A percentile compares a stretch with the other conserved stretches of the same genome.
Conservation (phyloP, 2,329 filamentous ascomycete genomes). For the Penicillium vulpinum region DNA sequence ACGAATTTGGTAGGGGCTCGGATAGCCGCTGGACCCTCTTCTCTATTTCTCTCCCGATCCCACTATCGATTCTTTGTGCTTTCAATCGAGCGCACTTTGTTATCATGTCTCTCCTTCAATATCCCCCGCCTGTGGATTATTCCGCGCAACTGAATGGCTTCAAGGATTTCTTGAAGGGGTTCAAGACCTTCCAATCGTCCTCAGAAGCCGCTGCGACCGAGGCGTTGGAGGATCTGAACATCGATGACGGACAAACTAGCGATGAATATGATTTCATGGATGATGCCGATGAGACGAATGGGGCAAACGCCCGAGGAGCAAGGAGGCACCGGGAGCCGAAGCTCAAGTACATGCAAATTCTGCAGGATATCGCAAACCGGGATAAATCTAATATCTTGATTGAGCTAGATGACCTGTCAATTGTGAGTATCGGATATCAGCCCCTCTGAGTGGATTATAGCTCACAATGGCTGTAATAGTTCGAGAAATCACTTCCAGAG, state of each 20-base stretch:
- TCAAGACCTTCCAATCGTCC: slow-evolving; percentile 73
- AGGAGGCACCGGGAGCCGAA: slow-evolving; percentile 59
- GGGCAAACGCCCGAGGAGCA: slow-evolving; percentile 47
- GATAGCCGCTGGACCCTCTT: slow-evolving; percentile 14
- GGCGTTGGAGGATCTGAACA: slow-evolving; percentile 78
- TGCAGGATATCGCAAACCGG: slow-evolving; percentile 85
- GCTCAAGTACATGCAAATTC: slow-evolving; percentile 82
- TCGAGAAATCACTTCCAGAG: slow-evolving; percentile 69
- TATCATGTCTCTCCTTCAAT: slow-evolving; percentile 80
- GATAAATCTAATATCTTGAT: slow-evolving; percentile 74
- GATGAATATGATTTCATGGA: slow-evolving; percentile 95
- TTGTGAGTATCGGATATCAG: slow-evolving; percentile 52
- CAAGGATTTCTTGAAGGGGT: slow-evolving; percentile 81
- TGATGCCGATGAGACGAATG: slow-evolving; percentile 63
- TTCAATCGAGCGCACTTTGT: slow-evolving; percentile 21
- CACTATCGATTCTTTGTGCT: slow-evolving; percentile 24
- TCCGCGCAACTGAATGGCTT: slow-evolving; percentile 77
- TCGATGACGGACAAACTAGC: slow-evolving; percentile 81
- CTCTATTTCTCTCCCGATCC: slow-evolving; percentile 15
- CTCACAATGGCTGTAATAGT: slow-evolving; percentile 52
- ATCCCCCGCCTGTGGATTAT: slow-evolving; percentile 80
- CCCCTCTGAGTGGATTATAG: neutral
- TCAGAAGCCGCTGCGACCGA: slow-evolving; percentile 68
- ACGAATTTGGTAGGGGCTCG: slow-evolving; percentile 14
- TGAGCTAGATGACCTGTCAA: slow-evolving; percentile 82